Evolutionary conservation across 768 basidiomycete genomes (phyloP).

Genomic region (Boletus reticulatus): DNA sequence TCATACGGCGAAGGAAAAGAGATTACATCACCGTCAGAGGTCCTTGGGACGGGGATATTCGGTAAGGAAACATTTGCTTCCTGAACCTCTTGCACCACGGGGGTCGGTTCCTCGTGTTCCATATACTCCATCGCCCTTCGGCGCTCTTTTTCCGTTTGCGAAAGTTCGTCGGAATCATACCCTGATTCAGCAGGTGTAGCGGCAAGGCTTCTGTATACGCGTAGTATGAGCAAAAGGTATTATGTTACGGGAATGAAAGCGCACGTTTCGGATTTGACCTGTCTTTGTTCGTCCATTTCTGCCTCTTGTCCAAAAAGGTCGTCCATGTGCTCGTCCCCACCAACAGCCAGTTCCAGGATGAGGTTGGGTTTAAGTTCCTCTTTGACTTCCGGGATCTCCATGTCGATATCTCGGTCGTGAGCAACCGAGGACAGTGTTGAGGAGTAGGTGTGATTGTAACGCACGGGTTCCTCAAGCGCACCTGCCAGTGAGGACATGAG

Average conservation of each 20-base stretch:
- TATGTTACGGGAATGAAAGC: conserved; percentile 4
- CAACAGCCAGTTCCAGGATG: conserved; percentile 18
- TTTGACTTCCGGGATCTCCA: conserved; percentile 31
- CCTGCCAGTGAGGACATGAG: conserved; percentile 61
- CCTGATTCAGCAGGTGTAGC: conserved; percentile 40
- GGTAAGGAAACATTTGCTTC: conserved; percentile 80
- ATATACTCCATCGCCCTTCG: conserved; percentile 77
- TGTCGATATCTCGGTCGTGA: conserved; percentile 40
- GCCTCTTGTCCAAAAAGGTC: conserved; percentile 81
- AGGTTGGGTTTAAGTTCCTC: conserved; percentile 15
- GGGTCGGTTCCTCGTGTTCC: conserved; percentile 68
- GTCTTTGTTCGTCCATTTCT: conserved; percentile 36
- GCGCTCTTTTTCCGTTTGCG: conserved; percentile 53
- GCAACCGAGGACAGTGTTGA: conserved; percentile 3
- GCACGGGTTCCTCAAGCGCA: conserved; percentile 44
- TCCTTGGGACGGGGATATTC: conserved; percentile 80
- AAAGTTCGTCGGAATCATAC: conserved; percentile 64
- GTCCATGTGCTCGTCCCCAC: conserved; percentile 58
- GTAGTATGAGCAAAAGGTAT: conserved; percentile 17
- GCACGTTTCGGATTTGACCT: conserved; percentile 52
- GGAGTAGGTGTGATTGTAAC: conserved; percentile 18
- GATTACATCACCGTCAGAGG: conserved; percentile 79
- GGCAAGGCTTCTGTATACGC: conserved; percentile 35
- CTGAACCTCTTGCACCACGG: conserved; percentile 50
- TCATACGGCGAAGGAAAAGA: neutral